Evolutionary conservation across 1,139 yeast species (phyloP).

Genomic region (Blastobotrys ciferrii): DNA sequence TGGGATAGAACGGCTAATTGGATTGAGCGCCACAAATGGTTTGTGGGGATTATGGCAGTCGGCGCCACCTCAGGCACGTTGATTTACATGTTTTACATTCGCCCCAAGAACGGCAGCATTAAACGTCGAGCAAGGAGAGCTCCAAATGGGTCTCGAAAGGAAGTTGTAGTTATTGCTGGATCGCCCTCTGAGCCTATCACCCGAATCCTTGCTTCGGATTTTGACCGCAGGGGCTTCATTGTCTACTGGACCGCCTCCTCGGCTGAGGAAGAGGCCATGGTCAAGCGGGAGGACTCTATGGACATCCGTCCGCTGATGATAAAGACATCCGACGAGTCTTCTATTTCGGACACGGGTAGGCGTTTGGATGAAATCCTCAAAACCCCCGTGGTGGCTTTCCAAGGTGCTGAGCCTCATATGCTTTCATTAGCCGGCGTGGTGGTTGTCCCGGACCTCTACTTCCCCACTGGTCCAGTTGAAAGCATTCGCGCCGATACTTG

Average conservation of each 20-base stretch:
- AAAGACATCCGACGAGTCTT: constrained; percentile 43
- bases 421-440: constrained; percentile 57
- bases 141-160: constrained; percentile 68
- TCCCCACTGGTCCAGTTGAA: constrained; percentile 70
- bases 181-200: constrained; percentile 77
- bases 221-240: constrained; percentile 75
- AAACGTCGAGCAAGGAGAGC: constrained; percentile 61
- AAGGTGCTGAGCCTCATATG: constrained; percentile 54
- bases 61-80: constrained; percentile 27
- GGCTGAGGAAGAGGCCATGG: constrained; percentile 57
- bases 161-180: constrained; percentile 71
- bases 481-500: constrained; percentile 53
- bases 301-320: constrained; percentile 57
- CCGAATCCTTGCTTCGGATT: constrained; percentile 65
- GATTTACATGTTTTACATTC: constrained; percentile 21
- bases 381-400: constrained; percentile 45
- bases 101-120: constrained; percentile 17
- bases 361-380: constrained; percentile 43
- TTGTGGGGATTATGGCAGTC: constrained; percentile 27
- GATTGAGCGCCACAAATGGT: constrained; percentile 29
- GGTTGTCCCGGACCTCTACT: constrained; percentile 61
- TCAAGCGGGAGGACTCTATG: constrained; percentile 51
- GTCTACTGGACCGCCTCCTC: constrained; percentile 73
- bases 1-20: constrained; percentile 29
- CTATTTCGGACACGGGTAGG: constrained; percentile 39